Evolutionary conservation across 2,329 filamentous ascomycete species (phyloP).

Genomic region (Pyrenophora teres): DNA sequence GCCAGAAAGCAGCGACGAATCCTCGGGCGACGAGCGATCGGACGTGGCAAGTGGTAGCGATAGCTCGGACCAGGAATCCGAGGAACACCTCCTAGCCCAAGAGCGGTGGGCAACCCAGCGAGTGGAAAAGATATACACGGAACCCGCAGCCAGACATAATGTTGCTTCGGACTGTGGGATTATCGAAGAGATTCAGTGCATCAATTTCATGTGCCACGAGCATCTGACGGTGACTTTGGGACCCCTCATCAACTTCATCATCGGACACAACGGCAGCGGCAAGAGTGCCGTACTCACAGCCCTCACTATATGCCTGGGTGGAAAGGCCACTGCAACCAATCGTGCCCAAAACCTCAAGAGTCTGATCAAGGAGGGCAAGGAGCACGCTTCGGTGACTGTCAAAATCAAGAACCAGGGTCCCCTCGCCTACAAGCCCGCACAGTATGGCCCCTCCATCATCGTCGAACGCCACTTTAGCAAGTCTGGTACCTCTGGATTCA

Average conservation of each 20-base stretch:
- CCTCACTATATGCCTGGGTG: constrained; percentile 90
- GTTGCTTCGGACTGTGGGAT: constrained; percentile 81
- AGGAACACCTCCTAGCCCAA: constrained; percentile 24
- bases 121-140: constrained; percentile 31
- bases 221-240: constrained; percentile 83
- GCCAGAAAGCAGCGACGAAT: constrained; percentile 27
- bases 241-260: constrained; percentile 95
- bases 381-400: constrained; percentile 73
- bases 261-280: constrained; percentile 95
- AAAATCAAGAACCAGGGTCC: constrained; percentile 89
- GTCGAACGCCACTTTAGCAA: constrained; percentile 89
- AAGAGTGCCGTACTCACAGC: constrained; percentile 96
- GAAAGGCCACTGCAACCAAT: constrained; percentile 90
- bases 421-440: constrained; percentile 79
- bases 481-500: constrained; percentile 78
- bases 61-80: constrained; percentile 22
- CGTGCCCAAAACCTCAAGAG: constrained; percentile 86
- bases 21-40: constrained; percentile 19
- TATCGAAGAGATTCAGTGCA: constrained; percentile 82
- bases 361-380: constrained; percentile 86
- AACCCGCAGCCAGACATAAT: constrained; percentile 55
- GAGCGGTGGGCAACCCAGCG: constrained; percentile 38
- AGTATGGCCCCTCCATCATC: constrained; percentile 83
- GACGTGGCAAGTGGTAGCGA: constrained; percentile 12
- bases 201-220: constrained; percentile 96